Evolutionary conservation across 768 basidiomycete species (phyloP), one percentile per base, ranked within the genome.

Genomic region (Termitomyces sp.): DNA sequence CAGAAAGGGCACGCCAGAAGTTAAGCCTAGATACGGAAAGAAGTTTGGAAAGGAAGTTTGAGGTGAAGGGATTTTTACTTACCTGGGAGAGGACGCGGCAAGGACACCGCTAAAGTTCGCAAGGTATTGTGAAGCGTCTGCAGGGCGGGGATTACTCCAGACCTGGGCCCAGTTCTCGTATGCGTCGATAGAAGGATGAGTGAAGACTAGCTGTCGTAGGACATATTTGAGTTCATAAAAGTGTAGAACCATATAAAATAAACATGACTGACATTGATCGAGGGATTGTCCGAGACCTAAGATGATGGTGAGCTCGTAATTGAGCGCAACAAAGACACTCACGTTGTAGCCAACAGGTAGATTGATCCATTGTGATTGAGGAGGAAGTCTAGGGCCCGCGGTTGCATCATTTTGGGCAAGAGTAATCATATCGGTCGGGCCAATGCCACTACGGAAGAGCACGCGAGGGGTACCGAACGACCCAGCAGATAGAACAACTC

Each of bases 151-250:
- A 69, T 74, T 72, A 37, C 72, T 71, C 83, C 82, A 86, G 3
- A 86, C 82, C 43, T 79, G 65, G 2, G 80, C 81, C 86, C 86
- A 88, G 70, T 86, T 86, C n/a, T 87, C 83, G 67, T 86, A 86
- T 1, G 83, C 79, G 66, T 87, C 83, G 62, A 88, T 76, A 43
- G 75, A 75, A 2, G 86, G 85, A 68, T 87, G 86, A 5, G 83
- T 86, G 74, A 88, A 86, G 25, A 87, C 83, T 65, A 86, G 71
- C 81, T 84, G 60, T 42, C 32, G 20, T 58, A 25, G n/a, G 31
- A 37, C 31, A 31, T 11, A 9, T 17, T 31, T 52, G 15, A 56
- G 45, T 36, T 37, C n/a, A 55, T 7, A 31, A 31, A 53, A 20
- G 31, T 46, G 2, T 37, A 31, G 32, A 15, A 25, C 25, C 36